Evolutionary conservation across 768 basidiomycete species (phyloP), one percentile per base, ranked within the genome.

Genomic region (Ramaria sp.): DNA sequence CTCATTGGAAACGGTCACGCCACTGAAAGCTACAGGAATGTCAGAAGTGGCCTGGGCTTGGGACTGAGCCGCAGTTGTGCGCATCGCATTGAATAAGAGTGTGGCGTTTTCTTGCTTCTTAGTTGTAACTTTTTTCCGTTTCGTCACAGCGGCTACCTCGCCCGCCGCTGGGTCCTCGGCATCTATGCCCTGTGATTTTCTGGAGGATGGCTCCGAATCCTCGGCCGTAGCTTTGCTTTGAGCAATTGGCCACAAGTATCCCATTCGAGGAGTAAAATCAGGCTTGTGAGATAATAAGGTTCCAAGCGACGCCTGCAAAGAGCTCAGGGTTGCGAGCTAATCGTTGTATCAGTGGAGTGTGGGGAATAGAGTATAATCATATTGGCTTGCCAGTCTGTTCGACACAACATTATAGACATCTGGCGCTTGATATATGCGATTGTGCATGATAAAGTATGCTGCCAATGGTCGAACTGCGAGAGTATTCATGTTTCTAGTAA

Each of bases 401-500:
- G 90, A 90, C 42, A 94, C 72, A 1, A 94, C 76, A 10, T 83
- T 83, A 65, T 93, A 91, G 34, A 93, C 72, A 62, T 90, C 86
- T 10, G 91, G 91, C 0, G 88, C 82, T 66, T 89, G 88, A 66
- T 93, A 93, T 60, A 93, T 90, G 60, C 88, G 82, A 66, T 87
- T 88, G 70, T 92, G 85, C 72, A 91, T 79, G 65, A 94, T 82
- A 66, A 91, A 94, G 69, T 91, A 94, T 9, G 83, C 85, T 17
- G 85, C 86, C 59, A 92, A 70, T 3, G 90, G 84, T 59, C 77
- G 78, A 48, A 86, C 91, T 92, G 66, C 47, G 50, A 66, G n/a
- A 33, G 24, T 49, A 30, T n/a, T 45, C 30, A 54, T n/a, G 22
- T 13, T 17, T 47, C 15, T 24, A 43, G 13, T 17, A 22, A 13